phyloP scores from a whole-genome alignment of 805 yeast genomes.

The Saccharomycopsis vini region DNA sequence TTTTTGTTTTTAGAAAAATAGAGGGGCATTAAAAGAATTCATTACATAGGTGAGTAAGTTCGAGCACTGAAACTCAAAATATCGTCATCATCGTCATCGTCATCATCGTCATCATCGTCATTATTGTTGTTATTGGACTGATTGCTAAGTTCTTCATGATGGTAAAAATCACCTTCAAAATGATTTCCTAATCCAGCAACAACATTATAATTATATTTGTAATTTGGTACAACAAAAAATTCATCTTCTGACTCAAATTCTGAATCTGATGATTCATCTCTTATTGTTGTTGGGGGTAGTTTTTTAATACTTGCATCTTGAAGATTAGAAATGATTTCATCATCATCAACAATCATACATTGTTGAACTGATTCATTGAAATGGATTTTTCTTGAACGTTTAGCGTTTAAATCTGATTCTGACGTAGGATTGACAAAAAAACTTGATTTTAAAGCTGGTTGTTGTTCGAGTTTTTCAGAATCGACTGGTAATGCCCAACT shows the following conservation, averaged over 20 bases:
- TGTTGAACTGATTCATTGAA: constrained; percentile 93
- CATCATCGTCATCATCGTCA: constrained; percentile 3
- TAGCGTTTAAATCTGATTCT: constrained; percentile 12
- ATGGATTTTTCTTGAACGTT: constrained; percentile 60
- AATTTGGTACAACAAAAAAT: no score
- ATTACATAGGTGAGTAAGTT: not conserved
- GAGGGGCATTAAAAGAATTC: no score
- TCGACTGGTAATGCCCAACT: no score
- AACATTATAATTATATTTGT: no score
- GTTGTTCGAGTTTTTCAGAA: no score
- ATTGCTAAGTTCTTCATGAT: no score
- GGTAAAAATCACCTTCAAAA: no score
- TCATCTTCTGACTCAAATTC: constrained; percentile 20
- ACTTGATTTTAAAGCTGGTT: constrained; percentile 13
- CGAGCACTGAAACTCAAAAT: constrained; percentile 6
- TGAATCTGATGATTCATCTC: constrained; percentile 39
- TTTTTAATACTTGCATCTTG: constrained; percentile 66
- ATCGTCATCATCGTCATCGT: constrained; percentile 14
- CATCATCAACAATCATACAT: constrained; percentile 77
- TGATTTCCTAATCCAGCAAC: no score
- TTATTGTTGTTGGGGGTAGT: constrained; percentile 80
- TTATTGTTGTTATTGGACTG: no score
- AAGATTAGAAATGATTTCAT: no score
- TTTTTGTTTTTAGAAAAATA: no score
- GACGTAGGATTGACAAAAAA: constrained; percentile 11